Evolutionary conservation across 2,329 filamentous ascomycete species (phyloP).

Genomic region (Sporothrix euskadiensis): DNA sequence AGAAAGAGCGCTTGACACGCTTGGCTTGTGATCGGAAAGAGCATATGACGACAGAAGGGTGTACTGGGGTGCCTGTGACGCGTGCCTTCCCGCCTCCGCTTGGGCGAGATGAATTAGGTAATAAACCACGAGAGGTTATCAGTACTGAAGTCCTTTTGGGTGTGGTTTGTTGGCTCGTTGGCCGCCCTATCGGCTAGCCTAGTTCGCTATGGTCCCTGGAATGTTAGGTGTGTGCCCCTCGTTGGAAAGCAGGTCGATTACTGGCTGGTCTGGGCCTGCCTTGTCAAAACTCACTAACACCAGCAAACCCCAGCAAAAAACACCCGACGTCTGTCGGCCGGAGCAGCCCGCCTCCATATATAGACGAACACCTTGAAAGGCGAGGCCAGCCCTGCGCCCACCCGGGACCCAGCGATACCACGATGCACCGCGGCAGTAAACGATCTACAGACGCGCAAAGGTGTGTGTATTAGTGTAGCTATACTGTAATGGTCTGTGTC

Average conservation of each 20-base stretch:
- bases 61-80: constrained; percentile 5
- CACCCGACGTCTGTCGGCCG: constrained; percentile 24
- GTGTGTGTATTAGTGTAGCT: constrained; percentile 15
- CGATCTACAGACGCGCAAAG: neutral
- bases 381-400: neutral
- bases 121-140: neutral
- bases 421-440: neutral
- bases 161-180: neutral
- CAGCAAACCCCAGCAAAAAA: neutral
- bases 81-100: constrained; percentile 16
- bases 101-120: constrained; percentile 6
- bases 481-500: constrained; percentile 15
- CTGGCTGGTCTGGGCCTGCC: neutral
- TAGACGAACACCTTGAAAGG: neutral
- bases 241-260: neutral
- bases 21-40: neutral
- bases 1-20: neutral
- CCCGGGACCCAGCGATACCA: constrained; percentile 21
- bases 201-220: constrained; percentile 4
- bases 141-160: neutral
- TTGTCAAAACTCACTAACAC: neutral
- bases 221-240: neutral
- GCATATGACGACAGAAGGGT: constrained; percentile 15
- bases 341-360: constrained; percentile 28
- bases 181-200: neutral